Evolutionary conservation across 176 grass and related monocot genomes (phyloP).

Genomic region (Tuctoria greenei): DNA sequence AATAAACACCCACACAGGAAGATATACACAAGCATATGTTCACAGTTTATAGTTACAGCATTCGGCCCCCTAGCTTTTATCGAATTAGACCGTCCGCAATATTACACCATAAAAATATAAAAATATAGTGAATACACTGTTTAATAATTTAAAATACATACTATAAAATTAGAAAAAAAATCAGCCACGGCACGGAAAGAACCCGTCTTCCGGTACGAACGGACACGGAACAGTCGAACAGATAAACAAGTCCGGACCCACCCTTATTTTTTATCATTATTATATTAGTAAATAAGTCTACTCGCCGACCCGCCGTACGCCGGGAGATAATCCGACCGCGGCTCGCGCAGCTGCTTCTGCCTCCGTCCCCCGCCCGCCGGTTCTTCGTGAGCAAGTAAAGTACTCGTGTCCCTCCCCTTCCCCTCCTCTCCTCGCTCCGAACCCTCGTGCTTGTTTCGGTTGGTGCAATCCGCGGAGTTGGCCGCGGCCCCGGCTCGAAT

Average conservation of each 20-base stretch:
- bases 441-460: background rate
- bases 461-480: background rate
- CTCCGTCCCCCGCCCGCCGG: background rate
- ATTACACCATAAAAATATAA: too few species aligned
- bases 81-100: too few species aligned
- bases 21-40: too few species aligned
- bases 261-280: background rate
- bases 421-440: background rate
- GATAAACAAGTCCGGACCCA: background rate
- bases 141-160: too few species aligned
- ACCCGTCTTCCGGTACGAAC: background rate
- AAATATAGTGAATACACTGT: too few species aligned
- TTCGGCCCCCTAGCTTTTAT: too few species aligned
- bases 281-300: background rate
- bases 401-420: background rate
- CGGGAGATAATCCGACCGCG: slow-evolving; percentile 11
- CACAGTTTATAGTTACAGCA: too few species aligned
- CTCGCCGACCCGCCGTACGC: background rate
- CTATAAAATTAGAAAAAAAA: too few species aligned
- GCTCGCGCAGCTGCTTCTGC: background rate
- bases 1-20: too few species aligned
- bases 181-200: background rate
- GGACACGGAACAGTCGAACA: background rate
- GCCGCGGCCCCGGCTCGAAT: background rate
- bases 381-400: slow-evolving; percentile 19